phyloP scores from a whole-genome alignment of 225 moss, liverwort and hornwort genomes.

The Neckera pumila region DNA sequence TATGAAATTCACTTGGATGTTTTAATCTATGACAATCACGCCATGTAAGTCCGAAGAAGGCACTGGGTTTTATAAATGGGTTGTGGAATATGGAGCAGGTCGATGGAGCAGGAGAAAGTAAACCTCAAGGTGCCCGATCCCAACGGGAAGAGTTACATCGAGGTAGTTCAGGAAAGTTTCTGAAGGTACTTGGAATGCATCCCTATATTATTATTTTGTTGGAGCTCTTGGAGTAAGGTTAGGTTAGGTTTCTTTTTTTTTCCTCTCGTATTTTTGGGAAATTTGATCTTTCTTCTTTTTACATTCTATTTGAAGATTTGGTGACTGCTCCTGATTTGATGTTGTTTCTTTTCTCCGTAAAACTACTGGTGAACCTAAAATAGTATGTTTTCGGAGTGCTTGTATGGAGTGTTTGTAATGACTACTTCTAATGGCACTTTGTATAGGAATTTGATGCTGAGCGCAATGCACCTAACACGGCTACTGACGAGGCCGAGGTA shows the following conservation, averaged over 20 bases:
- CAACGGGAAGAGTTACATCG: neutral
- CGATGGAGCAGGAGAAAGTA: constrained; percentile 17
- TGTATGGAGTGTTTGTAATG: neutral
- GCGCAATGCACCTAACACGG: constrained; percentile 15
- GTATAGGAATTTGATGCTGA: constrained; percentile 30
- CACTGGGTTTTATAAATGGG: neutral
- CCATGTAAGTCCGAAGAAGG: neutral
- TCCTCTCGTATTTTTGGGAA: neutral
- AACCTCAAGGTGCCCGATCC: neutral
- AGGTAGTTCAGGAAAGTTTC: constrained; percentile 16
- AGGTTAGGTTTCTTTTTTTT: neutral
- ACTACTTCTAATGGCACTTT: neutral
- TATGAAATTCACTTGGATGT: neutral
- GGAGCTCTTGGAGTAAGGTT: neutral
- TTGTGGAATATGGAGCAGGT: constrained; percentile 10
- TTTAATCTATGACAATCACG: neutral
- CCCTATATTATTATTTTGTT: neutral
- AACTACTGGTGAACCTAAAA: neutral
- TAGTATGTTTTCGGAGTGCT: neutral
- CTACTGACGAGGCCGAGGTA: constrained; percentile 12
- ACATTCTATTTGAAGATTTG: neutral
- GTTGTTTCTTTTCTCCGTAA: neutral
- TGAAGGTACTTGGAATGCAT: constrained; percentile 16
- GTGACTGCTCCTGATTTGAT: neutral
- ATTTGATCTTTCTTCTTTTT: neutral